Base-by-base conservation (phyloP, 306 rosid genomes). In the Castanospermum australe region DNA sequence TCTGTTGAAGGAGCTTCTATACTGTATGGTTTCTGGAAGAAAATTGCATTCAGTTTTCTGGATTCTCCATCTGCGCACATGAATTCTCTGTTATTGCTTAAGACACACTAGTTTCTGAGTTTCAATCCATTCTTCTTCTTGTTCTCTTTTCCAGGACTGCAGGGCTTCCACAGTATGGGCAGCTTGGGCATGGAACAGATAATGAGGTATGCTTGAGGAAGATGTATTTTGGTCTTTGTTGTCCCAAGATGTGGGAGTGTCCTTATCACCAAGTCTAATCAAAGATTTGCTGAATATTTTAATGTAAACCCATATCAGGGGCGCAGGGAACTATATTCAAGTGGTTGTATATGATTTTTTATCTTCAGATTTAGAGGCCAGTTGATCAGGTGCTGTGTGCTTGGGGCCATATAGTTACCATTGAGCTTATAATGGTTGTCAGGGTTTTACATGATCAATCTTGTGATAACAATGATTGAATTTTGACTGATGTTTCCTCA, bases 161-260 rank as follows among this genome's bases (percentile, higher is more conserved):
- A 0, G 99, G 98, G 45, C 96, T 93, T 77, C 98, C 98, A 71
- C 98, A 93, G 76, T 95, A 86, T 41, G 99, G 99, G 38, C 99
- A 96, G 78, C 97, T 95, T 73, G 99, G 99, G 33, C 99, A 95
- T 84, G 99, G 99, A 76, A 93, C 98, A 7, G 99, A 95, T 85
- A 95, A 93, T 42, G 99, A 95, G 97, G 99, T 95, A 86, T 78
- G 82, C 44, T 55, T 30, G 33, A 36, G 76, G 76, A 80, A 36
- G 72, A 38, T 44, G 33, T 13, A 28, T 41, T 41, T n/a, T 13
- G n/a, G n/a, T 79, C 39, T 69, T 80, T 10, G 36, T 64, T 57
- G 60, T 50, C 60, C 62, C 63, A 54, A 80, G 66, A 72, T 45
- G 25, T 38, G 63, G 41, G 72, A 13, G 54, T 77, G 59, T 52